Evolutionary conservation across 441 rosid species (phyloP).

Genomic region (Erysimum cheiri): DNA sequence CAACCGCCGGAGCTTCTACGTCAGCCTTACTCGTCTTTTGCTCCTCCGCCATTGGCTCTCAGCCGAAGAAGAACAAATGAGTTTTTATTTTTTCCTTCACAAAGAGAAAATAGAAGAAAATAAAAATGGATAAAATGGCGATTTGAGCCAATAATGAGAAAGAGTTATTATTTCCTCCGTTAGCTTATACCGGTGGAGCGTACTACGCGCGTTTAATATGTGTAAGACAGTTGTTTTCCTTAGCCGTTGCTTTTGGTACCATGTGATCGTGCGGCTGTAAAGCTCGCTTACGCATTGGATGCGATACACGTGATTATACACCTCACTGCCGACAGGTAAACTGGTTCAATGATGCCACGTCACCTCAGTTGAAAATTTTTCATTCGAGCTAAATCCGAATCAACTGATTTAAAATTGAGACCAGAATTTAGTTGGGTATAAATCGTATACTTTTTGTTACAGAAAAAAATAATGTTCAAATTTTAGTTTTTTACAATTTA

Average conservation of each 20-base stretch:
- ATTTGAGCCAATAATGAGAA: constrained; percentile 17
- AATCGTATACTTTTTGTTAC: not conserved
- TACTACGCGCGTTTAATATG: constrained; percentile 39
- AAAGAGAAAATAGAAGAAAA: not conserved
- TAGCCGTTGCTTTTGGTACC: constrained; percentile 36
- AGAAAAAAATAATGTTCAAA: too few relatives aligned
- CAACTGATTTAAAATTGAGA: too few relatives aligned
- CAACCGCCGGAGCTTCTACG: constrained; percentile 40
- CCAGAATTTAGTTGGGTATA: not conserved
- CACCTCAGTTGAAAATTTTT: not conserved
- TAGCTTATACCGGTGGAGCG: constrained; percentile 38
- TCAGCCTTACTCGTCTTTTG: constrained; percentile 39
- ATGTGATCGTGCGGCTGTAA: constrained; percentile 41
- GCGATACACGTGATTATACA: constrained; percentile 42
- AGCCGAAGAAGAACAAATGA: constrained; percentile 19
- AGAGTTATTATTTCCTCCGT: constrained; percentile 37
- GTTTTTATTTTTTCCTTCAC: not conserved
- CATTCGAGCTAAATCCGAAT: too few relatives aligned
- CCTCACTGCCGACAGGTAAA: constrained; percentile 44
- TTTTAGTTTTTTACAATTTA: too few relatives aligned
- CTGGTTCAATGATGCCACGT: constrained; percentile 38
- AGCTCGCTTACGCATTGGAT: constrained; percentile 25
- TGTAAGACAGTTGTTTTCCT: constrained; percentile 5
- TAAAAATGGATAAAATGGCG: constrained; percentile 3
- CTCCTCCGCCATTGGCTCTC: constrained; percentile 41